Conservation (phyloP, 345 rosid genomes). For the Mallotus nudiflorus region DNA sequence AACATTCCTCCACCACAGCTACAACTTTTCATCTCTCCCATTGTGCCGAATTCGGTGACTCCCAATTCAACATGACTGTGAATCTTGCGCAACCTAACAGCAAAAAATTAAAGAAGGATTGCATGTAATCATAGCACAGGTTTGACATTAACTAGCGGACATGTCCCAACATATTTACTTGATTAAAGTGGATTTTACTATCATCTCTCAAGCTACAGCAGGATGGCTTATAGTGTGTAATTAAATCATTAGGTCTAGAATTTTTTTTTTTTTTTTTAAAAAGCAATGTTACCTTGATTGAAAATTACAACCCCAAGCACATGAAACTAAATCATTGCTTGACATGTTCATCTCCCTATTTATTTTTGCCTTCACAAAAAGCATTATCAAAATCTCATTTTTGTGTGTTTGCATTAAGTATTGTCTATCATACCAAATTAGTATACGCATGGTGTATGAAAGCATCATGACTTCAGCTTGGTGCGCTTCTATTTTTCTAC, state of each 20-base stretch:
- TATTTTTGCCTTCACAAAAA: constrained; percentile 6
- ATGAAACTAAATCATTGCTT: constrained; percentile 25
- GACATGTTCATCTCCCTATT: neutral
- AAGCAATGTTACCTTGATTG: neutral
- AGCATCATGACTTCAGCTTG: neutral
- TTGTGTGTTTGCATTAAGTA: too few relatives aligned
- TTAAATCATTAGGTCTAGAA: constrained; percentile 11
- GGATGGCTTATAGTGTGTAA: neutral
- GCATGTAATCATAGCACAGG: constrained; percentile 10
- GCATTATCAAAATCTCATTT: neutral
- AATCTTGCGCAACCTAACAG: constrained; percentile 1
- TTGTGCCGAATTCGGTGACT: too few relatives aligned
- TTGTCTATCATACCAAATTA: neutral
- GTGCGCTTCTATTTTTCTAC: neutral
- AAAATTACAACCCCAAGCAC: constrained; percentile 17
- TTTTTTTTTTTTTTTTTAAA: too few relatives aligned
- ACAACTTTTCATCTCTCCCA: too few relatives aligned
- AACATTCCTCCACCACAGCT: too few relatives aligned
- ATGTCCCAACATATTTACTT: neutral
- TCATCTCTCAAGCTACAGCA: constrained; percentile 7
- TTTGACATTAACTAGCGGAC: constrained; percentile 24
- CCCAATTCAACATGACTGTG: neutral
- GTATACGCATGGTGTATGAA: constrained; percentile 15
- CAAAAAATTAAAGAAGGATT: constrained; percentile 2
- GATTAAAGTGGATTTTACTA: constrained; percentile 12